phyloP scores from a whole-genome alignment of 805 yeast genomes.

The Candida lessepsii region DNA sequence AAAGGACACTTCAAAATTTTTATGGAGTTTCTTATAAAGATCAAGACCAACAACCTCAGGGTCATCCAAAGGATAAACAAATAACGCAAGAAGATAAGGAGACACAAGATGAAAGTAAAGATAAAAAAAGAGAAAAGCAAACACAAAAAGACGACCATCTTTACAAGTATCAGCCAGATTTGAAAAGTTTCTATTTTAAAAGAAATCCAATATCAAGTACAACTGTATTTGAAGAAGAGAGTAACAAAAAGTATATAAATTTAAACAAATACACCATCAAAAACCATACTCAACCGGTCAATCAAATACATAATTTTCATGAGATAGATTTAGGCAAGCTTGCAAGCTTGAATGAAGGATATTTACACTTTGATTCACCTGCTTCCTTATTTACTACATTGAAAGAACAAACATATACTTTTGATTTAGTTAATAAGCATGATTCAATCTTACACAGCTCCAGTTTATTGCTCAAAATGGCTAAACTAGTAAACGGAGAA shows the following conservation, averaged over 20 bases:
- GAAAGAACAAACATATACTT: constrained; percentile 21
- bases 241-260: constrained; percentile 20
- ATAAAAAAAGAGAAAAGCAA: not conserved
- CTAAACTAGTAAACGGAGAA: constrained; percentile 14
- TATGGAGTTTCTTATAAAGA: not conserved
- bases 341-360: constrained; percentile 7
- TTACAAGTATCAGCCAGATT: constrained; percentile 8
- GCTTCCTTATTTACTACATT: constrained; percentile 10
- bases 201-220: constrained; percentile 30
- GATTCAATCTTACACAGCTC: constrained; percentile 16
- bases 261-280: constrained; percentile 1
- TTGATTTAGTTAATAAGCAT: constrained; percentile 24
- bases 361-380: not conserved
- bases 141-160: not conserved
- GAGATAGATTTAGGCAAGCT: constrained; percentile 7
- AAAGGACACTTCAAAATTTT: no score
- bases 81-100: not conserved
- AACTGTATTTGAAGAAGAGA: constrained; percentile 36
- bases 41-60: no score
- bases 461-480: constrained; percentile 17
- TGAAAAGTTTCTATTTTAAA: constrained; percentile 17
- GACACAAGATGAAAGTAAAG: not conserved
- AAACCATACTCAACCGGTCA: not conserved
- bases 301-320: not conserved
- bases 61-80: constrained; percentile 2